phyloP scores from a whole-genome alignment of 306 rosid genomes.

The Carpinus viminea region DNA sequence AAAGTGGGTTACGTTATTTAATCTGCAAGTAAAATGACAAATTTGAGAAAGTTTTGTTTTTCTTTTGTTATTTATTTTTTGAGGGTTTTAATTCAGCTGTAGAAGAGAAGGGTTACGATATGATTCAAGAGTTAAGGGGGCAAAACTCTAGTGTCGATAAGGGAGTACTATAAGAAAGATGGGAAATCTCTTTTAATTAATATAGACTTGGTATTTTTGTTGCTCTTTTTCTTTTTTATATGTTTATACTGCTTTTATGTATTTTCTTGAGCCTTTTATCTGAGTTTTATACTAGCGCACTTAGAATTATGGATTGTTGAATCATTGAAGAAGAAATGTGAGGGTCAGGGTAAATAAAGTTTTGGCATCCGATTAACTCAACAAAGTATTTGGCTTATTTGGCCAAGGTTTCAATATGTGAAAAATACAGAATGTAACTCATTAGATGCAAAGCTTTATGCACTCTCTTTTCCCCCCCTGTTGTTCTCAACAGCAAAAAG shows the following conservation, averaged over 20 bases:
- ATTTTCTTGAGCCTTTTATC: too few species aligned
- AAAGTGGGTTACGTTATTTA: too few species aligned
- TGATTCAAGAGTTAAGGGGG: slow-evolving; percentile 57
- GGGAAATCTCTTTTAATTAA: slow-evolving; percentile 39
- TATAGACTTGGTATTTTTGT: not conserved
- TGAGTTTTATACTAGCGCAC: too few species aligned
- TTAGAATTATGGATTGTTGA: not conserved
- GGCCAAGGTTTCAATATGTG: not conserved
- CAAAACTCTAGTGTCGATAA: slow-evolving; percentile 53
- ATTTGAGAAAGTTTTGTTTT: not conserved
- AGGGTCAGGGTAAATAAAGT: too few species aligned
- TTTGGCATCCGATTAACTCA: too few species aligned
- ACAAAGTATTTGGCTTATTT: not conserved
- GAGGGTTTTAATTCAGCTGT: slow-evolving; percentile 48
- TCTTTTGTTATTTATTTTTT: not conserved
- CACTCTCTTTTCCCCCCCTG: not conserved
- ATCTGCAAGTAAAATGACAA: too few species aligned
- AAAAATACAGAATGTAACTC: not conserved
- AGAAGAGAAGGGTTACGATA: slow-evolving; percentile 47
- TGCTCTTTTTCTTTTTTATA: not conserved
- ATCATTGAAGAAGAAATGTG: not conserved
- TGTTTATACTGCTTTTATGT: not conserved
- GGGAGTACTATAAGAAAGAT: slow-evolving; percentile 56
- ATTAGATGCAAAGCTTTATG: not conserved
- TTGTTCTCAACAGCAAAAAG: not conserved